phyloP scores from a whole-genome alignment of 2,329 filamentous ascomycete species.

The Aspergillus oerlinghausenensis region DNA sequence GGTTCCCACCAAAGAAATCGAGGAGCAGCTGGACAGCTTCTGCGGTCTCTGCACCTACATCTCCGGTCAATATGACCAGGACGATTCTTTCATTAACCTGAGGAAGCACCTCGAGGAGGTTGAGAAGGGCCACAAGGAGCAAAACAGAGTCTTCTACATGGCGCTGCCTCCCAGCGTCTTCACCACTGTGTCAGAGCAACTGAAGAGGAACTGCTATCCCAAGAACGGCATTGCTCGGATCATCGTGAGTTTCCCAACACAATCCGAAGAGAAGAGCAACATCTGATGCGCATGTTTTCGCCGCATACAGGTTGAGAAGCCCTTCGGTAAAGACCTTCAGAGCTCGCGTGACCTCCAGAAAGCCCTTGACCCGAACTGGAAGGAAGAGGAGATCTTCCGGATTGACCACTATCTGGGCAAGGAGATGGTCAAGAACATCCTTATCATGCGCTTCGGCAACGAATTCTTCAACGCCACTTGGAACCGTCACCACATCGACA shows the following conservation, averaged over 20 bases:
- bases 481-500: conserved; percentile 99
- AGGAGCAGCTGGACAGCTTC: conserved; percentile 92
- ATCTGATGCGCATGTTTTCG: conserved; percentile 18
- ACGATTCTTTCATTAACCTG: conserved; percentile 84
- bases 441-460: conserved; percentile 97
- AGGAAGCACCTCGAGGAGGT: conserved; percentile 81
- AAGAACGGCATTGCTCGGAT: conserved; percentile 84
- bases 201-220: conserved; percentile 97
- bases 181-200: conserved; percentile 92
- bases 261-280: not conserved
- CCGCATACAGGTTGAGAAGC: conserved; percentile 79
- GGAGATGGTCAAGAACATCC: conserved; percentile 99
- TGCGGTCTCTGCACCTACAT: conserved; percentile 84
- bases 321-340: conserved; percentile 92
- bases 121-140: conserved; percentile 76
- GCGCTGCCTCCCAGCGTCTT: conserved; percentile 96
- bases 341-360: conserved; percentile 94
- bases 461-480: conserved; percentile 97
- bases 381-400: conserved; percentile 96
- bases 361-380: conserved; percentile 95
- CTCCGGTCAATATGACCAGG: conserved; percentile 95
- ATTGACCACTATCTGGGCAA: conserved; percentile 99
- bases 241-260: conserved; percentile 60
- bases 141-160: conserved; percentile 98
- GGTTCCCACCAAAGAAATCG: conserved; percentile 93